Conservation (phyloP, 352 stramenopile species). For the Phytophthora ramorum region DNA sequence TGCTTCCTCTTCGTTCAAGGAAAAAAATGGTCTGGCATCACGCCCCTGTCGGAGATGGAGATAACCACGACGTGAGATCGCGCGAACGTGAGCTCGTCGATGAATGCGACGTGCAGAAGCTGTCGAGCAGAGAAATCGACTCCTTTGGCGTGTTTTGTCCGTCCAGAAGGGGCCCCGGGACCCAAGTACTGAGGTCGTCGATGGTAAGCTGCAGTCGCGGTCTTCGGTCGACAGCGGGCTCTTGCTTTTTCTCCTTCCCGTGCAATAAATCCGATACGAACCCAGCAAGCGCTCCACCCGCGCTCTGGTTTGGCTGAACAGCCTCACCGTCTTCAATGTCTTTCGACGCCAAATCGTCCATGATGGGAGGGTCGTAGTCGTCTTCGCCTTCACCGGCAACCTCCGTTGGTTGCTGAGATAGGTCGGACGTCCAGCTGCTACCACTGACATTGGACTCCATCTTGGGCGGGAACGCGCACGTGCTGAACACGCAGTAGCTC, state of each 20-base stretch:
- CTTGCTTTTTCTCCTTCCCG: slow-evolving; percentile 31
- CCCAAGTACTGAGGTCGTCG: slow-evolving; percentile 39
- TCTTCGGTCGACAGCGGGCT: slow-evolving; percentile 24
- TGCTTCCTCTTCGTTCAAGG: slow-evolving; percentile 38
- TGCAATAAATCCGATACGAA: slow-evolving; percentile 35
- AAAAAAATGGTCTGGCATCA: slow-evolving; percentile 18
- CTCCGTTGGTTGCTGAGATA: slow-evolving; percentile 24
- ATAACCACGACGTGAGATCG: slow-evolving; percentile 30
- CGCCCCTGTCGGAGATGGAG: slow-evolving; percentile 31
- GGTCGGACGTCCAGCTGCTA: slow-evolving; percentile 28
- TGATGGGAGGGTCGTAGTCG: slow-evolving; percentile 39
- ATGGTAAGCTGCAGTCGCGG: slow-evolving; percentile 36
- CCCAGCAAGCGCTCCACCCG: slow-evolving; percentile 17
- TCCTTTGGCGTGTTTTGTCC: slow-evolving; percentile 42
- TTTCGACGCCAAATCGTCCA: slow-evolving; percentile 45
- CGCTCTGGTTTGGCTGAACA: slow-evolving; percentile 21
- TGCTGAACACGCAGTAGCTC: slow-evolving; percentile 59
- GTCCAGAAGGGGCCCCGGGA: slow-evolving; percentile 18
- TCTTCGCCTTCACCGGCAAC: slow-evolving; percentile 27
- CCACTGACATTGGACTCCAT: slow-evolving; percentile 28
- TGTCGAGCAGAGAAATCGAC: slow-evolving; percentile 49
- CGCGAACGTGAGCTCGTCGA: slow-evolving; percentile 34
- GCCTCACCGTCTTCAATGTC: slow-evolving; percentile 48
- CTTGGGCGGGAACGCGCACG: slow-evolving; percentile 39
- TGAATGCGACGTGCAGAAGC: slow-evolving; percentile 42